phyloP scores from a whole-genome alignment of 352 stramenopile species.

The Globisporangium barbulae region DNA sequence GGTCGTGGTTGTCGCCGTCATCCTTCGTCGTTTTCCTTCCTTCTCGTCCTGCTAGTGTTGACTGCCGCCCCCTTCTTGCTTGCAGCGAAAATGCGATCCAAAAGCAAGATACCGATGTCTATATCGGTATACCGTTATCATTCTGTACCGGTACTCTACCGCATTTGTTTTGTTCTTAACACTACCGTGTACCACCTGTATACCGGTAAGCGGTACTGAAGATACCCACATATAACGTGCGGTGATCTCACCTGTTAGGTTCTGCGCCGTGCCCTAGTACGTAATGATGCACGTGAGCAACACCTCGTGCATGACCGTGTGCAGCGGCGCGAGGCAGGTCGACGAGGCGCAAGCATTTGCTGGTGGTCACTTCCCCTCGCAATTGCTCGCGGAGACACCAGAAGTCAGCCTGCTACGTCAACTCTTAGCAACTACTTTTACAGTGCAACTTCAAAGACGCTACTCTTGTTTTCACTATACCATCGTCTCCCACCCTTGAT shows the following conservation, averaged over 20 bases:
- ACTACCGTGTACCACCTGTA: no score
- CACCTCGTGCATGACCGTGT: constrained; percentile 37
- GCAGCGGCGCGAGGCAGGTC: constrained; percentile 51
- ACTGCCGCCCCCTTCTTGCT: constrained; percentile 1
- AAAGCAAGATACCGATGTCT: neutral
- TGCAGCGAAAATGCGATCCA: constrained; percentile 9
- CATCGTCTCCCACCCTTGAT: no score
- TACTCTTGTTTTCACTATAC: no score
- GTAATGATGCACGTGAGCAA: constrained; percentile 41
- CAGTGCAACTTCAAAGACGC: no score
- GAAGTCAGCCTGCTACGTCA: no score
- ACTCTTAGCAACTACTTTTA: no score
- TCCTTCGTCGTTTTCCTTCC: constrained; percentile 25
- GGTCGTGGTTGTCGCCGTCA: constrained; percentile 42
- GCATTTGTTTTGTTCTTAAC: no score
- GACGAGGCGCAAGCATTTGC: constrained; percentile 29
- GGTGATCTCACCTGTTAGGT: constrained; percentile 36
- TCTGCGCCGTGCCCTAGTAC: constrained; percentile 36
- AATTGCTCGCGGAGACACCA: no score
- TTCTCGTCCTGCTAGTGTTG: constrained; percentile 1
- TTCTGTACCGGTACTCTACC: neutral
- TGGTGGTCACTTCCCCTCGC: no score
- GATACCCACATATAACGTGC: constrained; percentile 11
- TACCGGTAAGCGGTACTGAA: no score
- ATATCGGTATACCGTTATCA: neutral